Evolutionary conservation across 2,329 filamentous ascomycete genomes (phyloP).

Genomic region (Colletotrichum sublineola): DNA sequence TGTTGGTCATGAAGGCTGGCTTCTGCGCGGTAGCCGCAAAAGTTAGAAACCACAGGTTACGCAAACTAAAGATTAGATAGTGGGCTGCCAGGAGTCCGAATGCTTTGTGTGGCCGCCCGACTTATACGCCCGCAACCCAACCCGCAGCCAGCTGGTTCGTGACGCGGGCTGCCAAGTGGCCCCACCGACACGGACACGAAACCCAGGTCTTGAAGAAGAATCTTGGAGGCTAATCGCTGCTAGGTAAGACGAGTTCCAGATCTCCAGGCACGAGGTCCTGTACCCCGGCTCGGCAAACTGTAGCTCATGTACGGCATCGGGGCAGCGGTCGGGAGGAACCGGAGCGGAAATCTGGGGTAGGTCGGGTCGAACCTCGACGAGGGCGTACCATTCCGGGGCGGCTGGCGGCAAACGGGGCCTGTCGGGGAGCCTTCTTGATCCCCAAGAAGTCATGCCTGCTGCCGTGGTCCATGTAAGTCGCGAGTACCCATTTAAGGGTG

Average conservation of each 20-base stretch:
- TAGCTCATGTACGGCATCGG: constrained; percentile 40
- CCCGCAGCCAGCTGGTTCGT: constrained; percentile 13
- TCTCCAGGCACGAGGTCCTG: constrained; percentile 39
- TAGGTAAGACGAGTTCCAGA: constrained; percentile 39
- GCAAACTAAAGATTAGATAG: constrained; percentile 20
- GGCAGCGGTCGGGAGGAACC: constrained; percentile 40
- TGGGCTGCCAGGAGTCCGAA: constrained; percentile 11
- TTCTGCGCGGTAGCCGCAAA: constrained; percentile 14
- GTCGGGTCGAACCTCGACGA: constrained; percentile 41
- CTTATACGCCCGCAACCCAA: constrained; percentile 32
- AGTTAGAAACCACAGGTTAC: constrained; percentile 21
- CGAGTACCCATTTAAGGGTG: constrained; percentile 35
- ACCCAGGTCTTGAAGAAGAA: constrained; percentile 33
- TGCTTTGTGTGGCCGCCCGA: constrained; percentile 17
- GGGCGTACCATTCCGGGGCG: constrained; percentile 40
- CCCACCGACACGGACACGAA: constrained; percentile 28
- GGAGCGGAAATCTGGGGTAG: constrained; percentile 42
- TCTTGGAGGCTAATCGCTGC: constrained; percentile 34
- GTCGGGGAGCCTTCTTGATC: constrained; percentile 16
- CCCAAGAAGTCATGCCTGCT: constrained; percentile 26
- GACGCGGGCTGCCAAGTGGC: constrained; percentile 27
- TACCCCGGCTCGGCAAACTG: constrained; percentile 39
- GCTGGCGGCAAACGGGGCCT: constrained; percentile 40
- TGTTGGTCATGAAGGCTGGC: constrained; percentile 7
- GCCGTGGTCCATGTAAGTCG: constrained; percentile 37